These are phyloP conservation scores for Umbilicaria muhlenbergii DNA, from an alignment of 495 filamentous ascomycete species.

Conservation along the genomic window DNA sequence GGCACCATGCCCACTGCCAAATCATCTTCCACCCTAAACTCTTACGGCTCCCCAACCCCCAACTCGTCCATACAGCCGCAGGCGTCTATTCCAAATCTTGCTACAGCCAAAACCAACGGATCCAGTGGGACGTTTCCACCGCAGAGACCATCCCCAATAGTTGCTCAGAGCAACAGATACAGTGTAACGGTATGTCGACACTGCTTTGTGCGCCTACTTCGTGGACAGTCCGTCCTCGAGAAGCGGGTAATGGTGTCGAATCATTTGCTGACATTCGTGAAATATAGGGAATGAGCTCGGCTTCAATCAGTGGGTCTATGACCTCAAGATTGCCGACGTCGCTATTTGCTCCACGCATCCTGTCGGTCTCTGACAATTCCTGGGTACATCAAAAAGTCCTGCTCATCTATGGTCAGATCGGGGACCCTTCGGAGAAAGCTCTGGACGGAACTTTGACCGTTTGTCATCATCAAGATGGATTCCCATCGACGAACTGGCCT, in stretches of 20 bases:
- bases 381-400: conserved; percentile 91
- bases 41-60: conserved; percentile 39
- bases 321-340: conserved; percentile 44
- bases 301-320: conserved; percentile 36
- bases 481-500: conserved; percentile 68
- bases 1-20: conserved; percentile 35
- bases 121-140: conserved; percentile 25
- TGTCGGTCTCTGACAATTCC: conserved; percentile 61
- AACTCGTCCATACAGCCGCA: conserved; percentile 43
- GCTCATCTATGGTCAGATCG: conserved; percentile 62
- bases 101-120: conserved; percentile 33
- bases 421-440: conserved; percentile 50
- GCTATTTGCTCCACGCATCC: conserved; percentile 59
- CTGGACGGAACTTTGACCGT: conserved; percentile 70
- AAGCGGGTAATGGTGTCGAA: conserved; percentile 15
- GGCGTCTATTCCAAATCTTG: conserved; percentile 34
- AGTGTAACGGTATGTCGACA: conserved; percentile 29
- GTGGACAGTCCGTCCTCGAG: conserved; percentile 17
- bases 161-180: conserved; percentile 31
- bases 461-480: conserved; percentile 66
- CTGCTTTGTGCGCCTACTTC: not conserved
- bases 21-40: conserved; percentile 51
- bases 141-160: conserved; percentile 29
- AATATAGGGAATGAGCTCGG: conserved; percentile 19
- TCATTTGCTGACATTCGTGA: conserved; percentile 28